Base-by-base conservation (phyloP, 306 rosid species). In the Prunus salicina region DNA sequence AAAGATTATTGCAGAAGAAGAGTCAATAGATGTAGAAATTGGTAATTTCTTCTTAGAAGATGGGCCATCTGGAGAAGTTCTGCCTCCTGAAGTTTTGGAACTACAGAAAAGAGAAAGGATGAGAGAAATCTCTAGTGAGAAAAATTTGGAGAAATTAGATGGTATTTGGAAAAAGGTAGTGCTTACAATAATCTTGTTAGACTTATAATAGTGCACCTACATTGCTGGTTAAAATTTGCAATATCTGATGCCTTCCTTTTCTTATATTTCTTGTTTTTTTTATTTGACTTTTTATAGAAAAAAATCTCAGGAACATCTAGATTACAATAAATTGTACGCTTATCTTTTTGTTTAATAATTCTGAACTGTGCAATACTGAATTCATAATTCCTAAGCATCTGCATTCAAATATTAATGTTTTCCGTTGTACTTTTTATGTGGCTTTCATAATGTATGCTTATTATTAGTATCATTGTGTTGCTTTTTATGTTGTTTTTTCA, bases 161-260 rank as follows among this genome's bases (percentile, higher is more conserved):
- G 97, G 97, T 83, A 84, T 95, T 60, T 95, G 98, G 98, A 92
- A 89, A 82, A 90, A 90, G 98, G 98, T 89, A 82, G 49, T 64
- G 6, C 53, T 28, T 56, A 49, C 18, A 52, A 68, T 62, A 5
- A 67, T 32, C 53, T 66, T 80, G 75, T 41, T 75, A 12, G 19
- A 55, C 55, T 30, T 0, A 62, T 57, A 22, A 22, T 57, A 3
- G 64, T 12, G 19, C 19, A 27, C 67, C 20, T 27, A 24, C 30
- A 28, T 30, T 62, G 9, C 45, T 1, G 45, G 12, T 62, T 62
- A 15, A 27, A 62, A 1, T 60, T 12, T 25, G 18, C 65, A 25
- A 12, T 60, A 60, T 60, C 38, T 60, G 38, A 60, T 60, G 38
- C n/a, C 65, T 60, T 60, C 64, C 32, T 24, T 60, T 60, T 62